Percentiles rank a stretch among this genome's conserved stretches.
Evolutionary conservation across 176 grass and related monocot species (phyloP).

Genomic region (Otatea glauca): DNA sequence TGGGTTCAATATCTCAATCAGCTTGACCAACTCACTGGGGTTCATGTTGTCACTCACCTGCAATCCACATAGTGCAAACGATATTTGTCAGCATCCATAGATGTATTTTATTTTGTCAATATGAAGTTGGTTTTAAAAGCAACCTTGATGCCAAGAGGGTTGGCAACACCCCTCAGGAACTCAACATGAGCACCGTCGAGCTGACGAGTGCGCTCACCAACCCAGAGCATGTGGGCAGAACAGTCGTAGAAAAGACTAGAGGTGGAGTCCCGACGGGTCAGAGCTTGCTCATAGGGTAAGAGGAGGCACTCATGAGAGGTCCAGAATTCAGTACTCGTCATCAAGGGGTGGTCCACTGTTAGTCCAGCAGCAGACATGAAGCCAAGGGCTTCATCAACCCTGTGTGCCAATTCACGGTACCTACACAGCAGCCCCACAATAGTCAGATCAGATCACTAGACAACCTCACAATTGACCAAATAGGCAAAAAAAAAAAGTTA

Average conservation of each 20-base stretch:
- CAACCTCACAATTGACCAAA: slow-evolving; percentile 5
- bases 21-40: slow-evolving; percentile 73
- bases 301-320: slow-evolving; percentile 93
- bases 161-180: slow-evolving; percentile 85
- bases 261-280: slow-evolving; percentile 87
- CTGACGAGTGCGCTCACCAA: slow-evolving; percentile 88
- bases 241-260: slow-evolving; percentile 86
- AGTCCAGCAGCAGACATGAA: slow-evolving; percentile 84
- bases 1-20: slow-evolving; percentile 90
- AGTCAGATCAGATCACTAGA: background rate
- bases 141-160: slow-evolving; percentile 92
- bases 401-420: slow-evolving; percentile 82
- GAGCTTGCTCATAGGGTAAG: slow-evolving; percentile 80
- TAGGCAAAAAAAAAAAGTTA: background rate
- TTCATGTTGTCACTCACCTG: slow-evolving; percentile 97
- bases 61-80: slow-evolving; percentile 32
- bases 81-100: background rate
- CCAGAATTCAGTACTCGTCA: slow-evolving; percentile 86
- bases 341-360: slow-evolving; percentile 74
- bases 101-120: background rate
- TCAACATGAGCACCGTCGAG: slow-evolving; percentile 90
- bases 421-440: slow-evolving; percentile 36
- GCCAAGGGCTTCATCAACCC: slow-evolving; percentile 87
- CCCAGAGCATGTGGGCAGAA: slow-evolving; percentile 95
- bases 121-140: slow-evolving; percentile 1